Evolutionary conservation across 2,329 filamentous ascomycete species (phyloP), one percentile per base, ranked within the genome.

Genomic region (Penicillium sp.): DNA sequence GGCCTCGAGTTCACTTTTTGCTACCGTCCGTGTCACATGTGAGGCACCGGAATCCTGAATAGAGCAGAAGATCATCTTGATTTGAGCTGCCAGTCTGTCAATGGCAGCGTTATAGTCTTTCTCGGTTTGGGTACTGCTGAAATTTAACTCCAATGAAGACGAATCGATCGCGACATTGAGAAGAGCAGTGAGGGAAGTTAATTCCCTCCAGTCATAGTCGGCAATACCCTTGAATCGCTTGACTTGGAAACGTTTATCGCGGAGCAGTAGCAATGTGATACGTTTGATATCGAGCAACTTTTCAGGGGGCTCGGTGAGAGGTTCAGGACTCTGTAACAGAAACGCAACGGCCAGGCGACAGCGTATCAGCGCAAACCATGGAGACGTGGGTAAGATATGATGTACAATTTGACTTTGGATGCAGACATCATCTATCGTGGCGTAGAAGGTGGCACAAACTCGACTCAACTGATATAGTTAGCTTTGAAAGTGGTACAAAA

Each of bases 21-120:
- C 85, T 67, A 95, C 86, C 30, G 89, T 88, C 30, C 89, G 83
- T 16, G 83, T 82, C 55, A 94, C 79, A 64, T 88, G 85, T 22
- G 85, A 85, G 42, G 90, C 88, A 38, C 89, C 90, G 1, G 86
- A 82, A 66, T 91, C 89, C 56, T 87, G 82, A 65, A 96, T 95
- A 37, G 81, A 81, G 17, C 77, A 77, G 51, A 80, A 79, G 12
- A 84, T 75, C 7, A 70, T 62, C 48, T 86, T 84, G 49, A 95
- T 77, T 33, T 77, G 78, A 17, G 75, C 73, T 1, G 84, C 80
- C 5, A 96, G 78, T 22, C 75, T 77, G 71, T 96, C 91, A 33
- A 96, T 78, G 11, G 85, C 79, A 6, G 75, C 72, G 67, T 97
- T 90, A 77, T 93, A 96, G 3, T 75, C 69, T 3, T 62, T 70